A percentile compares a stretch with the other conserved stretches of the same genome.
Conservation (phyloP, 2,329 filamentous ascomycete genomes). For the Phoma sp. region DNA sequence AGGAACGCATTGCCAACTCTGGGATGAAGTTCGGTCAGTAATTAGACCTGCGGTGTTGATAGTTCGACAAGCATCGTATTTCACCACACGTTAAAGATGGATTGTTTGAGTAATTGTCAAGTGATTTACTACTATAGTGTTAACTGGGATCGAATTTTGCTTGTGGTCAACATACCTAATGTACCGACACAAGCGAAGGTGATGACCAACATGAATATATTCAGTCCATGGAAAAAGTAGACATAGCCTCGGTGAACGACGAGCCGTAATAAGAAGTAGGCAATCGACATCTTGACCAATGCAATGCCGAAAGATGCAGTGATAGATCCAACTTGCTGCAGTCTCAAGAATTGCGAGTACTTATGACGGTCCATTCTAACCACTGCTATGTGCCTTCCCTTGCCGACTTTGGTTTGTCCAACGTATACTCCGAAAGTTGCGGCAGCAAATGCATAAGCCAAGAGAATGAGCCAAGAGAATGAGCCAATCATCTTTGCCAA, state of each 20-base stretch:
- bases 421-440: constrained; percentile 50
- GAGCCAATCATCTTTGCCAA: constrained; percentile 58
- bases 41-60: no score
- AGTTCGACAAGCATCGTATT: no score
- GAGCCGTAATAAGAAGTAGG: constrained; percentile 55
- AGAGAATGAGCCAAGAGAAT: constrained; percentile 55
- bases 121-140: background rate
- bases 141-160: background rate
- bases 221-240: constrained; percentile 49
- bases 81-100: no score
- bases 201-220: constrained; percentile 53
- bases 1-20: constrained; percentile 56
- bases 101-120: background rate
- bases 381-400: constrained; percentile 55
- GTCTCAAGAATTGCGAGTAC: constrained; percentile 48
- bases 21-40: background rate
- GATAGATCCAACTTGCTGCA: constrained; percentile 54
- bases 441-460: constrained; percentile 32
- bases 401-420: constrained; percentile 52
- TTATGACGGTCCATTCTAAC: constrained; percentile 40
- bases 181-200: constrained; percentile 53
- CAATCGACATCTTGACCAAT: constrained; percentile 58
- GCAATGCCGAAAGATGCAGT: constrained; percentile 54
- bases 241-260: constrained; percentile 41
- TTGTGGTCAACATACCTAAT: constrained; percentile 25